A percentile compares a stretch with the other conserved stretches of the same genome.
These are phyloP conservation scores for Geotrichum reessii DNA, from an alignment of 1,139 yeast genomes.

Conservation along the genomic window DNA sequence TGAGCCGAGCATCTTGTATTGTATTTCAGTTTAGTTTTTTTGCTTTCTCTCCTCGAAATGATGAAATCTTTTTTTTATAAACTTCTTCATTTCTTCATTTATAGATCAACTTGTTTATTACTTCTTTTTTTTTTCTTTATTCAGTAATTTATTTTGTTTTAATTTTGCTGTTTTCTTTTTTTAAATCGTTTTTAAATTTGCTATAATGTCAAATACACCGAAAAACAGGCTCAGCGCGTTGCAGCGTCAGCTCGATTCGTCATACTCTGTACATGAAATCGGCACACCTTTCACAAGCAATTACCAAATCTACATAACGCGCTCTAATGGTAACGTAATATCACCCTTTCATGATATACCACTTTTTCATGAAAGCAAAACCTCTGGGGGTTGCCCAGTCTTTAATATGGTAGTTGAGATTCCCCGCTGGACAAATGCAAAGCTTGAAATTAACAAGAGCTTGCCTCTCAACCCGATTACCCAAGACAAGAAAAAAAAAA, in stretches of 20 bases:
- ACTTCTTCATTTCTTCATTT: too few relatives aligned
- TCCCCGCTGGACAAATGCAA: conserved; percentile 94
- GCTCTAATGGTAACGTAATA: conserved; percentile 75
- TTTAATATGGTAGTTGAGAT: conserved; percentile 90
- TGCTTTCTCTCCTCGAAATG: not conserved
- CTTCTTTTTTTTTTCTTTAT: not conserved
- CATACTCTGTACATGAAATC: conserved; percentile 49
- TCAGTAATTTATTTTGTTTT: not conserved
- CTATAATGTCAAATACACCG: not conserved
- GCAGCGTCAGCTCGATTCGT: not conserved
- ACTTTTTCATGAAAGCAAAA: conserved; percentile 57
- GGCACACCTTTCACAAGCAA: conserved; percentile 81
- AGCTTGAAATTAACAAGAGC: conserved; percentile 80
- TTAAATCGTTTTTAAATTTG: too few relatives aligned
- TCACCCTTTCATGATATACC: conserved; percentile 91
- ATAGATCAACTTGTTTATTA: not conserved
- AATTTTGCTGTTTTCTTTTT: not conserved
- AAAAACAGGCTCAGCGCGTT: not conserved
- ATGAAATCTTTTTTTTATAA: not conserved
- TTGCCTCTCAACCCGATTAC: conserved; percentile 75
- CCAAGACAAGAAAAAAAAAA: conserved; percentile 80
- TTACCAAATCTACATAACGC: conserved; percentile 52
- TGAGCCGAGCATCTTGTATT: not conserved
- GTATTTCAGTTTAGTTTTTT: too few relatives aligned
- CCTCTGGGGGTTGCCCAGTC: conserved; percentile 45